These are phyloP conservation scores for Rubia peregrina DNA, from an alignment of 305 asterid genomes.

Conservation along the genomic window DNA sequence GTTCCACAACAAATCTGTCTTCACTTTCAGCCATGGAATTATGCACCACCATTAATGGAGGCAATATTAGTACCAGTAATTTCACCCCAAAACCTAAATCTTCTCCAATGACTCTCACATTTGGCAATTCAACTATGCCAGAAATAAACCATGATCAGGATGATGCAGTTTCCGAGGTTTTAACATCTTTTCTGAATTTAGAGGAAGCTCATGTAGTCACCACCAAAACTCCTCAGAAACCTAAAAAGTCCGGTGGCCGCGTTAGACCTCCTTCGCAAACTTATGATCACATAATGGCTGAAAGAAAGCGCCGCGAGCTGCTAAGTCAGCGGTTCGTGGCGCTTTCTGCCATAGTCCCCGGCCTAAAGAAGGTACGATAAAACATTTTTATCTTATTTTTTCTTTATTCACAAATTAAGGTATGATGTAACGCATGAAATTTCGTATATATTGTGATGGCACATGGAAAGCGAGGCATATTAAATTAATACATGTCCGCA, in stretches of 20 bases:
- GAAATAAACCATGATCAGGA: conserved; percentile 20
- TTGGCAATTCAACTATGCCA: conserved; percentile 20
- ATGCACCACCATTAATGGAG: neutral
- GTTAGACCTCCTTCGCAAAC: conserved; percentile 45
- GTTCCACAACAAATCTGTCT: conserved; percentile 3
- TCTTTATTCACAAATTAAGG: neutral
- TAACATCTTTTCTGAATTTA: conserved; percentile 6
- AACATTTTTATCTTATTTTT: neutral
- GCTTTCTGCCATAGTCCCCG: conserved; percentile 54
- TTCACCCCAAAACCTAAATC: conserved; percentile 13
- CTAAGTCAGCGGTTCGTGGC: conserved; percentile 49
- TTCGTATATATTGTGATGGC: neutral
- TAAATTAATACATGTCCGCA: neutral
- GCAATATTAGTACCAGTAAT: conserved; percentile 6
- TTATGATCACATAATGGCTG: conserved; percentile 52
- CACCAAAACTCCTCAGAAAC: conserved; percentile 9
- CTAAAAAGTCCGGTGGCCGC: conserved; percentile 30
- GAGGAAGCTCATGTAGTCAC: conserved; percentile 14
- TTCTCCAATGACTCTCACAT: conserved; percentile 26
- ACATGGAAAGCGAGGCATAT: conserved; percentile 2
- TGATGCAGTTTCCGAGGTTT: conserved; percentile 18
- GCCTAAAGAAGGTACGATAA: conserved; percentile 40
- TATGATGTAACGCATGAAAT: neutral
- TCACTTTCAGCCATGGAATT: neutral
- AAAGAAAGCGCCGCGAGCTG: conserved; percentile 54